Percentiles rank a stretch among this genome's conserved stretches.
phyloP scores from a whole-genome alignment of 108 stramenopile species.

The Skeletonema menzelii region DNA sequence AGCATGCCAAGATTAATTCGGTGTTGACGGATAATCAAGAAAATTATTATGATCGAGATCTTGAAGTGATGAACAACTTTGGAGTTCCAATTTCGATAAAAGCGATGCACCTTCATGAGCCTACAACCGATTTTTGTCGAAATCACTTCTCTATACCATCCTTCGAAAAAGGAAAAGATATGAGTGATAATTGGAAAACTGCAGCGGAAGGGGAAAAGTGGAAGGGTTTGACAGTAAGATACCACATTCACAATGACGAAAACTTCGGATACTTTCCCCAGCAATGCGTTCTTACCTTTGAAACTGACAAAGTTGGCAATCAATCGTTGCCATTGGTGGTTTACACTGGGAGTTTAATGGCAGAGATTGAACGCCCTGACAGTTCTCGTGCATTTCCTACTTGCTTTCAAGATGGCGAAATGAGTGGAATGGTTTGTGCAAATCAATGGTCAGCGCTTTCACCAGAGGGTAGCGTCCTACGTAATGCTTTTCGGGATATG shows the following conservation, averaged over 20 bases:
- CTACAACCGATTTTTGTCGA: constrained; percentile 15
- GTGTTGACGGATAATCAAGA: constrained; percentile 15
- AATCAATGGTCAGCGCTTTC: constrained; percentile 23
- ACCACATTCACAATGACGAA: constrained; percentile 11
- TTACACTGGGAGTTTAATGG: constrained; percentile 33
- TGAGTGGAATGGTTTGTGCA: constrained; percentile 19
- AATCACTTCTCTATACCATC: constrained; percentile 20
- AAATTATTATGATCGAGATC: constrained; percentile 29
- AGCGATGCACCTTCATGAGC: constrained; percentile 13
- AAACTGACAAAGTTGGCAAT: constrained; percentile 39
- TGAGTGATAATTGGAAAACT: constrained; percentile 1
- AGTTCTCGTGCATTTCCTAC: background rate
- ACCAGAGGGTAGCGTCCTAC: constrained; percentile 16
- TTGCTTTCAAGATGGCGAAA: background rate
- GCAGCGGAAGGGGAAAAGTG: constrained; percentile 18
- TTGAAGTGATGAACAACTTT: constrained; percentile 41
- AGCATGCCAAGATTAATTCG: background rate
- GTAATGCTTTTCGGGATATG: constrained; percentile 12
- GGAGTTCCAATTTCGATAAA: constrained; percentile 33
- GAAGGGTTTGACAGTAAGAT: constrained; percentile 31
- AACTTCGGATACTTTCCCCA: background rate
- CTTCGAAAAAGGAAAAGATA: background rate
- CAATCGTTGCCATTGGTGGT: constrained; percentile 42
- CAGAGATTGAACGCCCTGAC: constrained; percentile 23
- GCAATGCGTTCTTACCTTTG: constrained; percentile 30